These are phyloP conservation scores for Xylaria multiplex DNA, from an alignment of 2,329 filamentous ascomycete genomes.

Conservation along the genomic window DNA sequence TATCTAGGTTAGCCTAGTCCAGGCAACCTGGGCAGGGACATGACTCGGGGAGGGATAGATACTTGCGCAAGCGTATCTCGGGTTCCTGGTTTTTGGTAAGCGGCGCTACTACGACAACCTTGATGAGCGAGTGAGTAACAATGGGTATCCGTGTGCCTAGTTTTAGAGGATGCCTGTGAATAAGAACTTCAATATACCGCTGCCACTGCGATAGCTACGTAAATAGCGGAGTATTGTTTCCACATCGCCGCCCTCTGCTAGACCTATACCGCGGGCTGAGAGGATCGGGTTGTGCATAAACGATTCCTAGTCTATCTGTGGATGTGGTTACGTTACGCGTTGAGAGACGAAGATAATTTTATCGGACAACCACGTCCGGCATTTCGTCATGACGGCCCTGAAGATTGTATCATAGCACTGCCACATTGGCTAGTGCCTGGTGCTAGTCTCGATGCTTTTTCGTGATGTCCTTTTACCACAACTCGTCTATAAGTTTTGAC, in stretches of 20 bases:
- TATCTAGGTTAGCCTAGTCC: background rate
- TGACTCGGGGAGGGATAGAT: background rate
- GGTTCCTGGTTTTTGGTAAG: conserved; percentile 1
- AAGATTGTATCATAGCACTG: conserved; percentile 14
- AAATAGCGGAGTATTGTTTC: background rate
- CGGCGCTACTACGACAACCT: background rate
- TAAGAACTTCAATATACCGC: background rate
- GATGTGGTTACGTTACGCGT: conserved; percentile 4
- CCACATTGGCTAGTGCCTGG: conserved; percentile 1
- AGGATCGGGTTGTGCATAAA: background rate
- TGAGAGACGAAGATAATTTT: conserved; percentile 6
- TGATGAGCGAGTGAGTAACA: background rate
- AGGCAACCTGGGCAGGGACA: background rate
- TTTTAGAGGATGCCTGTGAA: conserved; percentile 5
- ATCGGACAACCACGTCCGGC: background rate
- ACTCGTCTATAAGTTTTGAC: conserved; percentile 20
- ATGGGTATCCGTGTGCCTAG: background rate
- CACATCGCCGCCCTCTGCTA: background rate
- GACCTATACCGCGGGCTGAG: conserved; percentile 8
- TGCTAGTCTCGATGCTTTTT: conserved; percentile 2
- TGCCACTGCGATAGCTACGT: background rate
- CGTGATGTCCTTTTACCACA: background rate
- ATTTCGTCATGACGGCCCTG: conserved; percentile 4
- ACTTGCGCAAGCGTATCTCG: conserved; percentile 3
- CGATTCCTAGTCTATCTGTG: background rate